phyloP scores from a whole-genome alignment of 208 protist species.

The Tetramitus jugosus region DNA sequence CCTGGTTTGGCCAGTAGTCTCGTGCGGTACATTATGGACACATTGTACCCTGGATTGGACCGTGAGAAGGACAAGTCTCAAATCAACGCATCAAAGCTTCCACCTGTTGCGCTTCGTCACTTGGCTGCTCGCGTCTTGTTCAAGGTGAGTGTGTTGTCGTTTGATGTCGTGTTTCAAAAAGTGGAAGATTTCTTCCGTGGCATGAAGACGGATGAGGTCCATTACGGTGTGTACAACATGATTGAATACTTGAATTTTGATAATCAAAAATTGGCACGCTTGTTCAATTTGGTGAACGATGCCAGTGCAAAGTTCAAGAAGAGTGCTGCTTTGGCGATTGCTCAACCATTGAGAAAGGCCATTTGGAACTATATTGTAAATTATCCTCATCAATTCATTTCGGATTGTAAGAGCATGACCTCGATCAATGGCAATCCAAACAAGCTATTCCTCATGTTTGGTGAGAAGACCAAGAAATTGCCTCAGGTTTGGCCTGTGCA shows the following conservation, averaged over 20 bases:
- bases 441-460: too few relatives aligned
- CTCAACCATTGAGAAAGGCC: not conserved
- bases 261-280: not conserved
- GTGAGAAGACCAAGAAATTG: too few relatives aligned
- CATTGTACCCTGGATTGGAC: too few relatives aligned
- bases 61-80: too few relatives aligned
- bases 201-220: constrained; percentile 3
- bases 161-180: not conserved
- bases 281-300: not conserved
- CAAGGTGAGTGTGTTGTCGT: constrained; percentile 1
- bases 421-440: too few relatives aligned
- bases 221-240: not conserved
- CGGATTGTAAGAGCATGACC: too few relatives aligned
- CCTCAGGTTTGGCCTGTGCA: not conserved
- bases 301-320: constrained; percentile 2
- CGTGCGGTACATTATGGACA: too few relatives aligned
- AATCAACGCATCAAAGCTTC: too few relatives aligned
- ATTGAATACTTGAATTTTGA: constrained; percentile 22
- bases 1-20: too few relatives aligned
- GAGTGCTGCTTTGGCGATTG: not conserved
- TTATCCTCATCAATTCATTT: too few relatives aligned
- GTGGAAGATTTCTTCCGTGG: not conserved
- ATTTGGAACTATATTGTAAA: constrained; percentile 22
- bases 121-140: constrained; percentile 7
- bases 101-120: too few relatives aligned